Base-by-base conservation (phyloP, 2,329 filamentous ascomycete genomes). In the Cladosporium austrohemisphaericum region DNA sequence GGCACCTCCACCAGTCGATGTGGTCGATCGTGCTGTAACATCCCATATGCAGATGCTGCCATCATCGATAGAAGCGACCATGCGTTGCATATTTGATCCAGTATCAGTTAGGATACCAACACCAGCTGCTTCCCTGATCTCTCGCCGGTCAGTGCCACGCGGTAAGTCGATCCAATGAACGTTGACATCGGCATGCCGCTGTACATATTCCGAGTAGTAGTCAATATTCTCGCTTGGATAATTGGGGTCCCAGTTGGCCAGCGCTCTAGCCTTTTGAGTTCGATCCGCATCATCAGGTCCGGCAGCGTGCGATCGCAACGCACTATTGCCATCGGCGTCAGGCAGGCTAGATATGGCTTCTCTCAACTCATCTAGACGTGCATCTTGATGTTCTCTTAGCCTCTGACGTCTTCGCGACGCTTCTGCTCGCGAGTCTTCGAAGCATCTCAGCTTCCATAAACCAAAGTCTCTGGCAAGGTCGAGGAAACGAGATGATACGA, bases 1-100 rank as follows among this genome's bases (percentile, higher is more conserved):
- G 2, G 87, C 86, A 9, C 56, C 53, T 13, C 57, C 57, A 18
- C 52, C 55, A 29, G 38, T 32, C 2, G 25, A 18, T 19, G 18
- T 28, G 7, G 59, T 58, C 10, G 60, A 53, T n/a, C 57, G 51
- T 5, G 56, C 48, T 10, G 53, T 57, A 6, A 65, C 38, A 33
- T 95, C 86, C 90, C 90, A 96, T 5, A 95, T 69, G 58, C 85
- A 88, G n/a, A 96, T 78, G 44, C 87, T 89, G 0, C 90, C 90
- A 63, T 96, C 88, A 51, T 94, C 88, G 6, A 95, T 72, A 2
- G 90, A 88, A 0, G 86, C 84, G 13, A 95, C 77, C 0, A 88
- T 82, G 47, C 84, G 73, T 54, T 77, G 73, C 19, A 79, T 73
- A 14, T 78, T 69, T n/a, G 74, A 70, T 26, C 74, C 75, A 1